phyloP scores from a whole-genome alignment of 164 flowering plant species.

The Chimonanthus salicifolius region DNA sequence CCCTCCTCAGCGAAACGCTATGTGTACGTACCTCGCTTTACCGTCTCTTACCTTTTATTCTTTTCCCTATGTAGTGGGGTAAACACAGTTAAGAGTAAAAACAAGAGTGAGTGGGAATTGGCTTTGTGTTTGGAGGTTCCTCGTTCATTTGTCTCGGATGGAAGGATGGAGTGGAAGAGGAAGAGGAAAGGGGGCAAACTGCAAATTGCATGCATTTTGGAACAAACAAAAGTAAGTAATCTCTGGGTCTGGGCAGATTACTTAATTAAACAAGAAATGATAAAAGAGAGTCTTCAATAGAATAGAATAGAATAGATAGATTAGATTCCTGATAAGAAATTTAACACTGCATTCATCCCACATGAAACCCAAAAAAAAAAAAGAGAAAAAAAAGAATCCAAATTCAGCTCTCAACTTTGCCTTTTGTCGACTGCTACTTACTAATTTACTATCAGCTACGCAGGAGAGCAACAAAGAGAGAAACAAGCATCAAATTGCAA shows the following conservation, averaged over 20 bases:
- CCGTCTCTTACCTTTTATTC: background rate
- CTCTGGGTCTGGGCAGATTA: background rate
- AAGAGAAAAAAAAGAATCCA: conserved; percentile 8
- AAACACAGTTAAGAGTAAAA: no score
- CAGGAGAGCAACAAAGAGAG: background rate
- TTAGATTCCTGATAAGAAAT: conserved; percentile 13
- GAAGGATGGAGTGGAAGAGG: background rate
- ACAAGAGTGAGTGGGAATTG: no score
- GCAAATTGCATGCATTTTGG: background rate
- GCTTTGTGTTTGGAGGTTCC: no score
- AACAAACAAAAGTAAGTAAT: background rate
- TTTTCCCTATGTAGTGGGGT: background rate
- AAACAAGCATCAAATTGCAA: background rate
- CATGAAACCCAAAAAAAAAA: background rate
- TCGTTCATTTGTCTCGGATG: no score
- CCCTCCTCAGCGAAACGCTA: background rate
- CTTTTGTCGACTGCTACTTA: background rate
- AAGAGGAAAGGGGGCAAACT: background rate
- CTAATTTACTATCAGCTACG: background rate
- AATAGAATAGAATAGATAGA: no score
- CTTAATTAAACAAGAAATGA: background rate
- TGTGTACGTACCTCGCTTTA: background rate
- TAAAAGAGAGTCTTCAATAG: background rate
- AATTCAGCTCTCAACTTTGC: background rate
- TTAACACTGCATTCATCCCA: conserved; percentile 7